Conservation (phyloP, 768 basidiomycete species). For the Peribolospora baueri region DNA sequence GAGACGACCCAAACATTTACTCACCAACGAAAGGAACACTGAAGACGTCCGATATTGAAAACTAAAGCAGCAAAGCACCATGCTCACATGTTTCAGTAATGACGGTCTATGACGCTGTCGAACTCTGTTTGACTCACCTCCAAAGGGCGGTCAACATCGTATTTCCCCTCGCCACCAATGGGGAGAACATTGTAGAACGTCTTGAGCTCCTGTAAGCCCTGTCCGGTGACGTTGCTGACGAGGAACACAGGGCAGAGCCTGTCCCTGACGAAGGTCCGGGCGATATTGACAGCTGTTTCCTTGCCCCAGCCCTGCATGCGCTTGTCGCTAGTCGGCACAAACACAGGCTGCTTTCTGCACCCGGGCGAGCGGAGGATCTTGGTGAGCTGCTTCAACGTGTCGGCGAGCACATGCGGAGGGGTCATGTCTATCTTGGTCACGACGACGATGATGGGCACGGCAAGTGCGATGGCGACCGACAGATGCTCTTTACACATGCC, state of each 20-base stretch:
- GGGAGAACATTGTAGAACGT: background rate
- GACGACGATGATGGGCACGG: slow-evolving; percentile 76
- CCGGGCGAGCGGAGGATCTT: slow-evolving; percentile 85
- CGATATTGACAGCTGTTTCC: slow-evolving; percentile 57
- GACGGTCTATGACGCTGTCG: background rate
- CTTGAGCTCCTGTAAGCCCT: slow-evolving; percentile 49
- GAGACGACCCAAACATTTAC: slow-evolving; percentile 9
- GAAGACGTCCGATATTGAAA: slow-evolving; percentile 22
- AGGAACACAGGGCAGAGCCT: slow-evolving; percentile 80
- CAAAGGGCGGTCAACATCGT: slow-evolving; percentile 20
- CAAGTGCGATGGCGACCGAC: slow-evolving; percentile 76
- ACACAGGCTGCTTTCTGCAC: slow-evolving; percentile 30
- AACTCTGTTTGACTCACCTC: slow-evolving; percentile 2
- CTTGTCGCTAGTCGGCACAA: slow-evolving; percentile 7
- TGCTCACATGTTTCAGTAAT: background rate
- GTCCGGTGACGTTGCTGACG: slow-evolving; percentile 84
- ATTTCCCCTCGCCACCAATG: background rate
- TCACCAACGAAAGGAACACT: slow-evolving; percentile 21
- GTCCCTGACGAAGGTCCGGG: slow-evolving; percentile 30
- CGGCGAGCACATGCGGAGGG: slow-evolving; percentile 65
- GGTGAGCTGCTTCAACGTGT: slow-evolving; percentile 72
- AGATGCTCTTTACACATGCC: slow-evolving; percentile 92
- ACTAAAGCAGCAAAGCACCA: slow-evolving; percentile 17
- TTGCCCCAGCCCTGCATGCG: slow-evolving; percentile 34
- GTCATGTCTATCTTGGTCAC: slow-evolving; percentile 99